phyloP scores from a whole-genome alignment of 83 land plant species.

The Larix sibirica region DNA sequence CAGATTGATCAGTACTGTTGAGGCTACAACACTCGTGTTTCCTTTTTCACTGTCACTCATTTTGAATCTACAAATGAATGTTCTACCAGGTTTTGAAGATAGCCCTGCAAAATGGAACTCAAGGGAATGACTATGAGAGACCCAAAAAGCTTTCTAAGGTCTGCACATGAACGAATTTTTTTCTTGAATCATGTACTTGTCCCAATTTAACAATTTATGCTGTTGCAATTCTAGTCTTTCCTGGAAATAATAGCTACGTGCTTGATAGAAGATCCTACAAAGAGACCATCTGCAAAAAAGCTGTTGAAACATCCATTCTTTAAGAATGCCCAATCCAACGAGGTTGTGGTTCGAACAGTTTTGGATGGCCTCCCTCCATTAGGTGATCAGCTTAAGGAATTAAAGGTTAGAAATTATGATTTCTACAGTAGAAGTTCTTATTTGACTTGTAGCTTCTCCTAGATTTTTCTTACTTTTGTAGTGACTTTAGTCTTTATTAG shows the following conservation, averaged over 20 bases:
- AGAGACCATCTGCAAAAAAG: slow-evolving; percentile 76
- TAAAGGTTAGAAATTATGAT: slow-evolving; percentile 67
- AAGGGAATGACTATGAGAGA: slow-evolving; percentile 70
- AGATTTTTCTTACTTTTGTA: not conserved
- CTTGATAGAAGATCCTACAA: slow-evolving; percentile 63
- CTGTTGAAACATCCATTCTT: slow-evolving; percentile 84
- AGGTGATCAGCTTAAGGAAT: slow-evolving; percentile 86
- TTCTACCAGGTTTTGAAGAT: slow-evolving; percentile 62
- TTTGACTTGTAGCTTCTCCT: not conserved
- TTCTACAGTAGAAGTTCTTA: not conserved
- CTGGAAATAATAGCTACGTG: slow-evolving; percentile 93
- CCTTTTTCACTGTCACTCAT: not conserved
- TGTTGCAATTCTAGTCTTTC: slow-evolving; percentile 77
- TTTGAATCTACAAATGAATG: not conserved
- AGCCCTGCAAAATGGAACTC: slow-evolving; percentile 71
- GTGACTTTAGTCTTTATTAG: not conserved
- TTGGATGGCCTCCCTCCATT: slow-evolving; percentile 82
- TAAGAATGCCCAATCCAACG: slow-evolving; percentile 72
- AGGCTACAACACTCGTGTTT: not conserved
- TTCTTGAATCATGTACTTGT: not conserved
- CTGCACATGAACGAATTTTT: not conserved
- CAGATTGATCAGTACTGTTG: not conserved
- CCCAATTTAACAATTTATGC: slow-evolving; percentile 21
- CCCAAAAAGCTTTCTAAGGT: slow-evolving; percentile 80
- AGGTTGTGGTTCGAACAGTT: slow-evolving; percentile 54